These are phyloP conservation scores for Leucocoprinus birnbaumii DNA, from an alignment of 768 basidiomycete genomes.

Conservation along the genomic window DNA sequence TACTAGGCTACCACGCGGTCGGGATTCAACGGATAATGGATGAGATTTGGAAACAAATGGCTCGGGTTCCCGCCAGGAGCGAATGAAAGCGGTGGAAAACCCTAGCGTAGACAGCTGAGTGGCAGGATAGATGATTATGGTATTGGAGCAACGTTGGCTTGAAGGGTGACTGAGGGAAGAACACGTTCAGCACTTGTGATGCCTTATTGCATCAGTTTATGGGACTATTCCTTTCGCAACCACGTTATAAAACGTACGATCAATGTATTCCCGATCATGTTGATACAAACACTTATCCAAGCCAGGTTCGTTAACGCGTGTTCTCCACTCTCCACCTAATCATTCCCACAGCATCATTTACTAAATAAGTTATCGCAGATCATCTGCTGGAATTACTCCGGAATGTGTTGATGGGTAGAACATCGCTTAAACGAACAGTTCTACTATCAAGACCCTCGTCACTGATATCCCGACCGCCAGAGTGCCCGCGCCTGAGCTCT, in stretches of 20 bases:
- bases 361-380: not conserved
- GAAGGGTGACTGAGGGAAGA: not conserved
- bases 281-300: not conserved
- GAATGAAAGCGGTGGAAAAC: not conserved
- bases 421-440: not conserved
- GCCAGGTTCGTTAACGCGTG: constrained; percentile 5
- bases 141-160: constrained; percentile 6
- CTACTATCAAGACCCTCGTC: not conserved
- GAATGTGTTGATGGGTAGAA: not conserved
- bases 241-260: constrained; percentile 8
- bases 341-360: not conserved
- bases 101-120: not conserved
- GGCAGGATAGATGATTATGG: constrained; percentile 2
- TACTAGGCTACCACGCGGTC: not conserved
- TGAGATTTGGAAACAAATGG: not conserved
- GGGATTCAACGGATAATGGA: no score
- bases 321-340: constrained; percentile 2
- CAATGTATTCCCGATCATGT: not conserved
- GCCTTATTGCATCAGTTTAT: not conserved
- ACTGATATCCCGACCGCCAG: not conserved
- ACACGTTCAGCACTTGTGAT: constrained; percentile 6
- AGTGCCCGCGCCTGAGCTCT: not conserved
- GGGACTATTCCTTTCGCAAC: not conserved
- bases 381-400: not conserved
- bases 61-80: not conserved